A percentile compares a stretch with the other conserved stretches of the same genome.
Conservation (phyloP, 1,284 basidiomycete species). For the Pseudozyma hubeiensis region DNA sequence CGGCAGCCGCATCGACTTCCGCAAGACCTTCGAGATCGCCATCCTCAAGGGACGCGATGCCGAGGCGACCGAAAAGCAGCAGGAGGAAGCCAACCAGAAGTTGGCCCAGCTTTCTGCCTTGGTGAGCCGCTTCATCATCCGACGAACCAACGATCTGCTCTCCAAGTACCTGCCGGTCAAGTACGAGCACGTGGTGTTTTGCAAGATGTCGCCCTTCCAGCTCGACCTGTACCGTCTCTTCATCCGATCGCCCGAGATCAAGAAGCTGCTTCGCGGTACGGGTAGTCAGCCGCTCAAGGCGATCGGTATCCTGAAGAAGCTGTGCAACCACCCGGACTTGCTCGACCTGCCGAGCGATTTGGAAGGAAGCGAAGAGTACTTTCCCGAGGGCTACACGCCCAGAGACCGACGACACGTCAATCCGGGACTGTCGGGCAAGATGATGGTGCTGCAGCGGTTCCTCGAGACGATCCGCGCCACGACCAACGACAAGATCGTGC, state of each 20-base stretch:
- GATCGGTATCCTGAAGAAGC: slow-evolving; percentile 94
- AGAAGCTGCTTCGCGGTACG: slow-evolving; percentile 86
- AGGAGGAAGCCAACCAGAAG: slow-evolving; percentile 87
- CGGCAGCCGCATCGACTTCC: slow-evolving; percentile 89
- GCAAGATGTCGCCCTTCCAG: slow-evolving; percentile 88
- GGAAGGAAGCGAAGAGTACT: slow-evolving; percentile 82
- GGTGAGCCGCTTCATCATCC: slow-evolving; percentile 96
- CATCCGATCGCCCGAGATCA: slow-evolving; percentile 93
- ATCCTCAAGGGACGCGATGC: slow-evolving; percentile 95
- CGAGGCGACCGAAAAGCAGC: slow-evolving; percentile 84
- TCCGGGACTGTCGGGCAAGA: slow-evolving; percentile 70
- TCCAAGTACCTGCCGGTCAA: slow-evolving; percentile 99
- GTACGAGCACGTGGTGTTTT: slow-evolving; percentile 99
- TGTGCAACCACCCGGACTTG: slow-evolving; percentile 97
- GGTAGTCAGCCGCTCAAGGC: slow-evolving; percentile 97
- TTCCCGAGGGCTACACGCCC: slow-evolving; percentile 84
- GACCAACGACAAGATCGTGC: slow-evolving; percentile 89
- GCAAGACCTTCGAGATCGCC: slow-evolving; percentile 93
- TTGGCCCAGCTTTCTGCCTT: slow-evolving; percentile 90
- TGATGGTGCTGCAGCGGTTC: slow-evolving; percentile 84
- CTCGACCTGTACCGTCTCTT: slow-evolving; percentile 89
- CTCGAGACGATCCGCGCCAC: slow-evolving; percentile 61
- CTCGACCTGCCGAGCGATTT: slow-evolving; percentile 88
- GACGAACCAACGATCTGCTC: slow-evolving; percentile 93
- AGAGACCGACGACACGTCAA: slow-evolving; percentile 64